Conservation (phyloP, 257 asterid genomes). For the Solanum piurae region DNA sequence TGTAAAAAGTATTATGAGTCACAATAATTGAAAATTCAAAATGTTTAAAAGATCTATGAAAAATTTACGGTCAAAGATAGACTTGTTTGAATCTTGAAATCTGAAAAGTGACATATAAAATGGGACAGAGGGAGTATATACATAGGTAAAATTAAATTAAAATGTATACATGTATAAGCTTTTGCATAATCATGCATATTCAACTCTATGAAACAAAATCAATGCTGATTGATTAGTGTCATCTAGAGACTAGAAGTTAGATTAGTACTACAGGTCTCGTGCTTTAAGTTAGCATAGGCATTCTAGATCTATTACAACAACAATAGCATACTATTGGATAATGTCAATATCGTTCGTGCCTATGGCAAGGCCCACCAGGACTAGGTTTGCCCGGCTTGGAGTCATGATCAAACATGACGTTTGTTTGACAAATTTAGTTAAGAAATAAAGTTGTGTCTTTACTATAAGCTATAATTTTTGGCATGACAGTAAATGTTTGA, state of each 20-base stretch:
- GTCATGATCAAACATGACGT: background rate
- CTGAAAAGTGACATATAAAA: no score
- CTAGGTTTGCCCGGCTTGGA: background rate
- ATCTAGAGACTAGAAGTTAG: background rate
- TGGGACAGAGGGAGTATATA: no score
- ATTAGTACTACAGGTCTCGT: background rate
- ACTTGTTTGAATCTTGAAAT: no score
- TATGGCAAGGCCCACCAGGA: no score
- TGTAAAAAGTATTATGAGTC: no score
- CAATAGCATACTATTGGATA: background rate
- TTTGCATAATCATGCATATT: background rate
- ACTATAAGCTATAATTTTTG: no score
- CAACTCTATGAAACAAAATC: background rate
- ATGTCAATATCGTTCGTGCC: background rate
- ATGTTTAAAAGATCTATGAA: no score
- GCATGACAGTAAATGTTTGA: fast-evolving
- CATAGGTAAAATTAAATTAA: background rate
- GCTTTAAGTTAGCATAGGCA: background rate
- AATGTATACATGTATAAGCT: background rate
- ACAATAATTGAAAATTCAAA: no score
- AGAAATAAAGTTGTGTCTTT: no score
- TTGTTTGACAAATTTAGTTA: background rate
- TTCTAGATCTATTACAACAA: background rate
- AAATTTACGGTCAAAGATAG: no score
- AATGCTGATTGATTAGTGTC: background rate